Evolutionary conservation across 306 rosid species (phyloP).

Genomic region (Oemleria cerasiformis): DNA sequence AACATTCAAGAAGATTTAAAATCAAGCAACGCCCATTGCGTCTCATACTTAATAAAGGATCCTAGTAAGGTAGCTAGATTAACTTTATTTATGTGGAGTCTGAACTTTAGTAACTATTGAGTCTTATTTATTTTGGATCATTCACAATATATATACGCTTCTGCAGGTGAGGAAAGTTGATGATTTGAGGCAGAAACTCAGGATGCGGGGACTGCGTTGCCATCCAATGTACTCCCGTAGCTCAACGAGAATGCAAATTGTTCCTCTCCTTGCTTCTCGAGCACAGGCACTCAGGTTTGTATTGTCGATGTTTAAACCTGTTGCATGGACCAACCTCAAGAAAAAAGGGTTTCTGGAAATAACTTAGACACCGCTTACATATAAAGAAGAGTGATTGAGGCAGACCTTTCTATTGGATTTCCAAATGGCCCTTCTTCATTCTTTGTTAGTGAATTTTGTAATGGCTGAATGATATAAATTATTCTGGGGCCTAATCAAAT

Average conservation of each 20-base stretch:
- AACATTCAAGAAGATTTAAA: constrained; percentile 42
- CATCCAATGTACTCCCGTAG: constrained; percentile 70
- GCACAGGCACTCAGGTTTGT: constrained; percentile 76
- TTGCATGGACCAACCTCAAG: background rate
- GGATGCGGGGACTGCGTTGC: constrained; percentile 71
- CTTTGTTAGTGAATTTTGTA: background rate
- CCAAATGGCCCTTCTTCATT: too few species aligned
- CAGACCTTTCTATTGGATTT: too few species aligned
- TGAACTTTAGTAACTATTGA: background rate
- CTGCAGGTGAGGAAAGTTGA: constrained; percentile 58
- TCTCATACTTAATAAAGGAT: constrained; percentile 54
- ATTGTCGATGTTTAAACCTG: background rate
- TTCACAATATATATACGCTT: constrained; percentile 4
- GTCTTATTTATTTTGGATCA: background rate
- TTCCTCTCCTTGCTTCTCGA: constrained; percentile 71
- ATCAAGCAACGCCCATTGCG: constrained; percentile 61
- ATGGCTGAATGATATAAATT: background rate
- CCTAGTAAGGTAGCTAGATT: constrained; percentile 36
- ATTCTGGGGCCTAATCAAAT: background rate
- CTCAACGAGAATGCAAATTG: constrained; percentile 53
- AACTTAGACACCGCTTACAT: too few species aligned
- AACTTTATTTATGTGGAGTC: constrained; percentile 1
- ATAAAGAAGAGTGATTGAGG: too few species aligned
- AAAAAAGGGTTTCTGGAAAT: background rate
- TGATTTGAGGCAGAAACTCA: constrained; percentile 67